phyloP scores from a whole-genome alignment of 768 basidiomycete genomes.

The Scleroderma bovista region DNA sequence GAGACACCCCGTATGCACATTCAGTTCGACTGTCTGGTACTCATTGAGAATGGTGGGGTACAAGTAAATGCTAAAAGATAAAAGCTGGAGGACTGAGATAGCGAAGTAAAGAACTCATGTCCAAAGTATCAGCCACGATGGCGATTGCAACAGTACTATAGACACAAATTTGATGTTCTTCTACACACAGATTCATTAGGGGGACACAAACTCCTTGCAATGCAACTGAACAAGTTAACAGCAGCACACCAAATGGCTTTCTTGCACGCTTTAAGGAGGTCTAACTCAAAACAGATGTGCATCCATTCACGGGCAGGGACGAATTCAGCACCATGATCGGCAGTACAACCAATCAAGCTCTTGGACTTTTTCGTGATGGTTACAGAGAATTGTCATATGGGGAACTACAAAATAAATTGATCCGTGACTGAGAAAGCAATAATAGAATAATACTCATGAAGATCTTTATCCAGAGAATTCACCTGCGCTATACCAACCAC shows the following conservation, averaged over 20 bases:
- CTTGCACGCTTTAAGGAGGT: conserved; percentile 97
- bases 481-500: conserved; percentile 99
- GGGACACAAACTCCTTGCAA: conserved; percentile 99
- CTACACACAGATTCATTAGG: conserved; percentile 93
- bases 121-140: conserved; percentile 91
- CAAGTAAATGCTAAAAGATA: conserved; percentile 78
- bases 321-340: conserved; percentile 98
- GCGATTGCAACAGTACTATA: conserved; percentile 98
- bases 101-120: conserved; percentile 30
- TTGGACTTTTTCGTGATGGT: conserved; percentile 98
- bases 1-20: conserved; percentile 97
- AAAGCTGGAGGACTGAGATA: background rate
- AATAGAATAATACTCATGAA: conserved; percentile 56
- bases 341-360: conserved; percentile 98
- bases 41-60: conserved; percentile 99
- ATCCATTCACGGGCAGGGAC: conserved; percentile 99
- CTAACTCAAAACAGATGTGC: conserved; percentile 99
- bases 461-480: conserved; percentile 99
- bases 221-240: conserved; percentile 99
- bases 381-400: conserved; percentile 99
- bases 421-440: background rate
- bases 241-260: conserved; percentile 98
- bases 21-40: conserved; percentile 96
- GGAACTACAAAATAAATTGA: conserved; percentile 69
- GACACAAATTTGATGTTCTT: conserved; percentile 98